Conservation (phyloP, 2,329 filamentous ascomycete genomes). For the Penicillium sumatraense region DNA sequence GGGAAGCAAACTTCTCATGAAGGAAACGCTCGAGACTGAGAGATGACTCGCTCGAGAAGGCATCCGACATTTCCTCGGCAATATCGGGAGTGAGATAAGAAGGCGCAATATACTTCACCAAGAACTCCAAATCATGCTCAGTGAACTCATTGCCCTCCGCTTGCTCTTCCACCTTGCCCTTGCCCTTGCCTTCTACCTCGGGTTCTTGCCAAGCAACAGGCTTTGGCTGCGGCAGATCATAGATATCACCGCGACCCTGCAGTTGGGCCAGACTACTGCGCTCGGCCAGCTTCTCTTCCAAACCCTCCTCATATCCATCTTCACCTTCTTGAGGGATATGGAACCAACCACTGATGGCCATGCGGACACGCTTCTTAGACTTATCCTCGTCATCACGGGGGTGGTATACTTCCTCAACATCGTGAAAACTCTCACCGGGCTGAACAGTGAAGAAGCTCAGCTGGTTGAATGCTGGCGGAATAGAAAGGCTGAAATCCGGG, state of each 20-base stretch:
- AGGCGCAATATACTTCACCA: slow-evolving; percentile 87
- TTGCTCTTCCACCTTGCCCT: slow-evolving; percentile 51
- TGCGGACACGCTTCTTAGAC: slow-evolving; percentile 70
- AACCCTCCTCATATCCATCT: slow-evolving; percentile 84
- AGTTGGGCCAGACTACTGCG: slow-evolving; percentile 92
- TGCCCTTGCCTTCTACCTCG: slow-evolving; percentile 43
- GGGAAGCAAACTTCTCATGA: slow-evolving; percentile 73
- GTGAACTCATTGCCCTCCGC: slow-evolving; percentile 64
- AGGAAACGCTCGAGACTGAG: slow-evolving; percentile 82
- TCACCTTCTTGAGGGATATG: slow-evolving; percentile 96
- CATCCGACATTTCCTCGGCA: slow-evolving; percentile 76
- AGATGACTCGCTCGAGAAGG: slow-evolving; percentile 81
- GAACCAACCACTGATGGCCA: slow-evolving; percentile 99
- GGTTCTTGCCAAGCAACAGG: slow-evolving; percentile 51
- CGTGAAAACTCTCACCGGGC: slow-evolving; percentile 98
- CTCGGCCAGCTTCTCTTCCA: slow-evolving; percentile 85
- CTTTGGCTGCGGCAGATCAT: slow-evolving; percentile 75
- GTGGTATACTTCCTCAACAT: slow-evolving; percentile 96
- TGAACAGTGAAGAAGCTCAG: slow-evolving; percentile 97
- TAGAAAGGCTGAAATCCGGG: slow-evolving; percentile 77
- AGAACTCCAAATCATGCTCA: slow-evolving; percentile 81
- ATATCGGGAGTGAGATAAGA: slow-evolving; percentile 92
- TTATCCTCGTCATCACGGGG: slow-evolving; percentile 63
- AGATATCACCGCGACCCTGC: slow-evolving; percentile 86
- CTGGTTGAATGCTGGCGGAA: slow-evolving; percentile 96